Percentiles rank a stretch among this genome's conserved stretches.
These are phyloP conservation scores for Candida tammaniensis DNA, from an alignment of 805 yeast genomes.

Conservation along the genomic window DNA sequence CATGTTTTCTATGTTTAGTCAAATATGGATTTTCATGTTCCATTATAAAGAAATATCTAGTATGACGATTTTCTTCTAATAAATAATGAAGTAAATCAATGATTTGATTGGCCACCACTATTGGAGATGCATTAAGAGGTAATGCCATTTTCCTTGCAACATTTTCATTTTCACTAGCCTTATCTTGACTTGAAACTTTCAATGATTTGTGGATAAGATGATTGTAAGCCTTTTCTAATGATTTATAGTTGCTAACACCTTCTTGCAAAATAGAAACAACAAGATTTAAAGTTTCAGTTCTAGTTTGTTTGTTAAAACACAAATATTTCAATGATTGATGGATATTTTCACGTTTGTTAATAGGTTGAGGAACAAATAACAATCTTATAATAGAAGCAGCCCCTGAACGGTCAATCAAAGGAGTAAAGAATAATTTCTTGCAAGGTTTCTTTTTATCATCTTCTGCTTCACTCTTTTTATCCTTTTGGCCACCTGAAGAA, in stretches of 20 bases:
- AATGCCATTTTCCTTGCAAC: slow-evolving; percentile 14
- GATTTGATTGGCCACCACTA: slow-evolving; percentile 71
- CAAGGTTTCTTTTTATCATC: slow-evolving; percentile 13
- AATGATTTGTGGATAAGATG: slow-evolving; percentile 49
- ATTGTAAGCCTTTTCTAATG: slow-evolving; percentile 60
- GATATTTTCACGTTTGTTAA: slow-evolving; percentile 57
- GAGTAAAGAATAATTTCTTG: slow-evolving; percentile 40
- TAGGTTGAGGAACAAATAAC: slow-evolving; percentile 69
- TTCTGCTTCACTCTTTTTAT: slow-evolving; percentile 13
- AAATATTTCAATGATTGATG: slow-evolving; percentile 64
- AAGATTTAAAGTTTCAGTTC: slow-evolving; percentile 70
- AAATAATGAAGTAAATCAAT: slow-evolving; percentile 72
- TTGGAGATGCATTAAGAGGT: slow-evolving; percentile 65
- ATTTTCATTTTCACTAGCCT: not conserved
- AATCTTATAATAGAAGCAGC: slow-evolving; percentile 69
- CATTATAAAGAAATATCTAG: slow-evolving; percentile 71
- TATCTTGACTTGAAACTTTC: slow-evolving; percentile 14
- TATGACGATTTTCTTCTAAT: slow-evolving; percentile 61
- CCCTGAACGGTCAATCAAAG: slow-evolving; percentile 73
- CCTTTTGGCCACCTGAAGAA: slow-evolving; percentile 1
- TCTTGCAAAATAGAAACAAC: slow-evolving; percentile 71
- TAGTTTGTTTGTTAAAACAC: slow-evolving; percentile 73
- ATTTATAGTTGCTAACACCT: slow-evolving; percentile 58
- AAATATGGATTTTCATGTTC: slow-evolving; percentile 61
- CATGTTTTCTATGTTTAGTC: slow-evolving; percentile 31